phyloP scores from a whole-genome alignment of 2,329 filamentous ascomycete species.

The Fusarium lyarnte region DNA sequence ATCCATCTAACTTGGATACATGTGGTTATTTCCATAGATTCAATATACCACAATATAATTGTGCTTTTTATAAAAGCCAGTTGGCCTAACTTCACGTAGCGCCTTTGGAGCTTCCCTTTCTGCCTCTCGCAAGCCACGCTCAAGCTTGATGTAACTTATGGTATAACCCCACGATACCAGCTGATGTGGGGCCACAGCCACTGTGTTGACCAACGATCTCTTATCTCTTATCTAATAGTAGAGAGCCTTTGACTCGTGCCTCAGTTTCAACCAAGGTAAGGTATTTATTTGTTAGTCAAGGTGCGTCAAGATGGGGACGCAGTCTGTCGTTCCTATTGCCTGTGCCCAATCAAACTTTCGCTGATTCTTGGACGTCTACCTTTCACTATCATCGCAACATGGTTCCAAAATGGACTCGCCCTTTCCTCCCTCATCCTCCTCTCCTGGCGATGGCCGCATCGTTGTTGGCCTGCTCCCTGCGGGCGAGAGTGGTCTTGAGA shows the following conservation, averaged over 20 bases:
- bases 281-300: conserved; percentile 18
- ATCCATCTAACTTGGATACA: neutral
- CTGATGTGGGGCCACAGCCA: conserved; percentile 31
- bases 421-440: conserved; percentile 77
- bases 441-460: conserved; percentile 81
- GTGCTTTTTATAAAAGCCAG: neutral
- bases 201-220: conserved; percentile 17
- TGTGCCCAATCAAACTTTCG: neutral
- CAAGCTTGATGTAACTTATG: neutral
- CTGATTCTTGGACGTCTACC: neutral
- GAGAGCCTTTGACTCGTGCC: conserved; percentile 8
- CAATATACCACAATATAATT: neutral
- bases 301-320: conserved; percentile 25
- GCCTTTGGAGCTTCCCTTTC: neutral
- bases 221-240: conserved; percentile 31
- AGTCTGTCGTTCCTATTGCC: conserved; percentile 1
- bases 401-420: conserved; percentile 67
- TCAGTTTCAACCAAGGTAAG: conserved; percentile 13
- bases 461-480: conserved; percentile 78
- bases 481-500: conserved; percentile 74
- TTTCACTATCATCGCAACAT: conserved; percentile 29
- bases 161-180: conserved; percentile 13
- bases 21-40: neutral
- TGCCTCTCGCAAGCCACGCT: conserved; percentile 18
- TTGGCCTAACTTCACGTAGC: neutral